Conservation (phyloP, 2,329 filamentous ascomycete genomes). For the Cryphonectria carpinicola region DNA sequence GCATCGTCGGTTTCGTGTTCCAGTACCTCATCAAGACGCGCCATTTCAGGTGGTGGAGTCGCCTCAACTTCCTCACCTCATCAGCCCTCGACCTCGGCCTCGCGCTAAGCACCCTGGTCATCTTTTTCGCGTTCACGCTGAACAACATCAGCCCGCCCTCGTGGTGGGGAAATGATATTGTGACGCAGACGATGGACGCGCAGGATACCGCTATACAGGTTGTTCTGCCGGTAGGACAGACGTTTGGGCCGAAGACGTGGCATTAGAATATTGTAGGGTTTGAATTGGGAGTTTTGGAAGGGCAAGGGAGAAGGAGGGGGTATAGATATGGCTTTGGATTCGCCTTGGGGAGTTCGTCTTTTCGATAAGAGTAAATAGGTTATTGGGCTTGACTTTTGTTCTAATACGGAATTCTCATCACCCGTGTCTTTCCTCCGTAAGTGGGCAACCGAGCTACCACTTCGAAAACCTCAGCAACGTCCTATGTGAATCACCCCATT, state of each 20-base stretch:
- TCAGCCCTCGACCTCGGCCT: conserved; percentile 72
- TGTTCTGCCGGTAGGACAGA: conserved; percentile 55
- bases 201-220: conserved; percentile 62
- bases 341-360: too few species aligned
- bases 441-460: too few species aligned
- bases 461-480: too few species aligned
- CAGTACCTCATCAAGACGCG: conserved; percentile 68
- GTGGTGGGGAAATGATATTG: conserved; percentile 72
- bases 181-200: conserved; percentile 64
- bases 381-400: too few species aligned
- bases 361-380: too few species aligned
- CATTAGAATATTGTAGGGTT: neutral
- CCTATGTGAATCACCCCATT: too few species aligned
- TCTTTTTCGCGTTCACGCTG: conserved; percentile 72
- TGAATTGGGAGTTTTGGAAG: neutral
- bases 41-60: conserved; percentile 72
- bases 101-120: conserved; percentile 67
- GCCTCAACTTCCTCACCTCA: conserved; percentile 73
- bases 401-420: too few species aligned
- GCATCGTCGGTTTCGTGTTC: conserved; percentile 71
- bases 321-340: neutral
- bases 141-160: conserved; percentile 62
- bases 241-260: conserved; percentile 65
- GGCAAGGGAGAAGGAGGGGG: neutral
- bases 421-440: too few species aligned